phyloP scores from a whole-genome alignment of 805 yeast species.

The Yamadazyma paraphyllophila region DNA sequence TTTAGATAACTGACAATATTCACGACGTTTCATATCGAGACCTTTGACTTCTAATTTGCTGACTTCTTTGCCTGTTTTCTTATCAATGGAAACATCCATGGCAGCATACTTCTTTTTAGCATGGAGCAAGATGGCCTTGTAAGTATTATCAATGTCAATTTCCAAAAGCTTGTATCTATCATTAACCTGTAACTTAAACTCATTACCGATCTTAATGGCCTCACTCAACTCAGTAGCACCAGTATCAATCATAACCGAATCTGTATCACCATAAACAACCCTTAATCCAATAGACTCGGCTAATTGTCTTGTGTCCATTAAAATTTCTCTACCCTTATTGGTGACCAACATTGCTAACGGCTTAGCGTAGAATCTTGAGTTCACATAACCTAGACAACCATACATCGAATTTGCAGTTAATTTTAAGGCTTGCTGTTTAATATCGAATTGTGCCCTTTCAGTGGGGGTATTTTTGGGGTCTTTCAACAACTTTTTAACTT shows the following conservation, averaged over 20 bases:
- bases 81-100: constrained; percentile 54
- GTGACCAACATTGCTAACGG: constrained; percentile 96
- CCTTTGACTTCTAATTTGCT: constrained; percentile 86
- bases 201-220: constrained; percentile 79
- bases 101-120: constrained; percentile 99
- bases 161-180: constrained; percentile 85
- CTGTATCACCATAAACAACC: constrained; percentile 97
- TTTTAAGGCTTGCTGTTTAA: constrained; percentile 92
- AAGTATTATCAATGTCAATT: constrained; percentile 92
- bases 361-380: constrained; percentile 91
- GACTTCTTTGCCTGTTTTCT: constrained; percentile 50
- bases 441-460: constrained; percentile 84
- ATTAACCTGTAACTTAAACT: constrained; percentile 81
- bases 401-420: constrained; percentile 99
- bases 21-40: constrained; percentile 95
- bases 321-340: constrained; percentile 90
- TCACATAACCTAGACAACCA: constrained; percentile 92
- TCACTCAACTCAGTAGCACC: constrained; percentile 66
- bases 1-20: constrained; percentile 88
- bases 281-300: constrained; percentile 82
- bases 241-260: constrained; percentile 97
- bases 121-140: constrained; percentile 77
- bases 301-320: constrained; percentile 86
- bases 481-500: constrained; percentile 83
- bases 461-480: constrained; percentile 60